Conservation (phyloP, 768 basidiomycete genomes). For the Mycena olivaceomarginata region DNA sequence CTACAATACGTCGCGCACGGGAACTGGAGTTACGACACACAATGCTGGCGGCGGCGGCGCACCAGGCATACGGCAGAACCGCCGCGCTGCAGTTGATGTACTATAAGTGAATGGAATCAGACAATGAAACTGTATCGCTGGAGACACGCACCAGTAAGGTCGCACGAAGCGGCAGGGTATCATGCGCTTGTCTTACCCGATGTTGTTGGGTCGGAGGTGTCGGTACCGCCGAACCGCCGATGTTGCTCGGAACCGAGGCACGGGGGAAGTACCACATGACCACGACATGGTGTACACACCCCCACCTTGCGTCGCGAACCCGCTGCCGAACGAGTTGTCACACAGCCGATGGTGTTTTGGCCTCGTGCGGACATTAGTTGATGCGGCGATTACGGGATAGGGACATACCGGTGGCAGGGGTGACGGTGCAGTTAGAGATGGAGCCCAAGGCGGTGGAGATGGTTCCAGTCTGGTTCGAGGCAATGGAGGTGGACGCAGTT, state of each 20-base stretch:
- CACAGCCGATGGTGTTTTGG: slow-evolving; percentile 51
- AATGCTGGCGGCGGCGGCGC: too few species aligned
- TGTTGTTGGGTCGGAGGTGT: slow-evolving; percentile 68
- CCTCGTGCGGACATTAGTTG: neutral
- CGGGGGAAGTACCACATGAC: slow-evolving; percentile 66
- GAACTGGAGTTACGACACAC: too few species aligned
- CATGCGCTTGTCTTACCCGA: slow-evolving; percentile 79
- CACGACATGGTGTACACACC: slow-evolving; percentile 78
- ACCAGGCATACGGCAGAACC: neutral
- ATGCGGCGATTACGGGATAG: too few species aligned
- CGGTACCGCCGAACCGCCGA: slow-evolving; percentile 54
- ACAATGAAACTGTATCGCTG: neutral
- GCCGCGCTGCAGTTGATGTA: slow-evolving; percentile 38
- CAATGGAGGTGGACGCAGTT: slow-evolving; percentile 51
- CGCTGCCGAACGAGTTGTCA: slow-evolving; percentile 50
- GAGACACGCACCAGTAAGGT: slow-evolving; percentile 66
- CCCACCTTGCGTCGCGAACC: slow-evolving; percentile 63
- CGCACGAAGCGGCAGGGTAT: slow-evolving; percentile 75
- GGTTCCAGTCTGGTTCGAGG: slow-evolving; percentile 48
- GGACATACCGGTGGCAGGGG: slow-evolving; percentile 30
- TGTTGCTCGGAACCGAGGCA: slow-evolving; percentile 73
- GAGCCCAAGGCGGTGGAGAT: slow-evolving; percentile 46
- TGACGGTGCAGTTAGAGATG: slow-evolving; percentile 40
- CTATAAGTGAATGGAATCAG: neutral
- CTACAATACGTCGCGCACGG: too few species aligned